Conservation (phyloP, 768 basidiomycete genomes). For the Butyriboletus loyo region DNA sequence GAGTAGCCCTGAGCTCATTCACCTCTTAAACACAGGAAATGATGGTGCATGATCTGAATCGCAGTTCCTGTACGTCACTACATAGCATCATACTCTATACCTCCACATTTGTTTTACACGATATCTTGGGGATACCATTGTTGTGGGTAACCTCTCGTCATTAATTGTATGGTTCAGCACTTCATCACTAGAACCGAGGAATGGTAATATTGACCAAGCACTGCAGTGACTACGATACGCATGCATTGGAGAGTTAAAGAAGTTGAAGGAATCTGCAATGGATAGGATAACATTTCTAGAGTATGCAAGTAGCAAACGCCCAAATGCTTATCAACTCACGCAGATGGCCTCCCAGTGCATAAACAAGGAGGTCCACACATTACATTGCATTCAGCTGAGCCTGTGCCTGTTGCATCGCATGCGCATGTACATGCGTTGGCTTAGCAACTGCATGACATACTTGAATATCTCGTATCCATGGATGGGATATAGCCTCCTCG, state of each 20-base stretch:
- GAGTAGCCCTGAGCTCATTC: background rate
- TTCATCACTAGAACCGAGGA: slow-evolving; percentile 4
- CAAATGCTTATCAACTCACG: slow-evolving; percentile 3
- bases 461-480: slow-evolving; percentile 81
- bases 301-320: slow-evolving; percentile 3
- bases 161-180: background rate
- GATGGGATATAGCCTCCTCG: slow-evolving; percentile 74
- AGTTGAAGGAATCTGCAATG: slow-evolving; percentile 5
- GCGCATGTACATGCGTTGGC: slow-evolving; percentile 70
- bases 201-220: slow-evolving; percentile 18
- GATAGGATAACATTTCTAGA: slow-evolving; percentile 24
- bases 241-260: slow-evolving; percentile 4
- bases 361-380: background rate
- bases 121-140: slow-evolving; percentile 12
- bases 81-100: slow-evolving; percentile 19
- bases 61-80: background rate
- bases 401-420: slow-evolving; percentile 57
- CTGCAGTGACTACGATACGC: slow-evolving; percentile 21
- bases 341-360: background rate
- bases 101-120: slow-evolving; percentile 8
- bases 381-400: slow-evolving; percentile 36
- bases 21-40: slow-evolving; percentile 19
- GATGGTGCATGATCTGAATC: slow-evolving; percentile 28
- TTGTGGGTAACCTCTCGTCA: background rate
- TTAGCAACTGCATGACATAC: slow-evolving; percentile 67